phyloP scores from a whole-genome alignment of 2,329 filamentous ascomycete genomes.

The Lachnellula hyalina region DNA sequence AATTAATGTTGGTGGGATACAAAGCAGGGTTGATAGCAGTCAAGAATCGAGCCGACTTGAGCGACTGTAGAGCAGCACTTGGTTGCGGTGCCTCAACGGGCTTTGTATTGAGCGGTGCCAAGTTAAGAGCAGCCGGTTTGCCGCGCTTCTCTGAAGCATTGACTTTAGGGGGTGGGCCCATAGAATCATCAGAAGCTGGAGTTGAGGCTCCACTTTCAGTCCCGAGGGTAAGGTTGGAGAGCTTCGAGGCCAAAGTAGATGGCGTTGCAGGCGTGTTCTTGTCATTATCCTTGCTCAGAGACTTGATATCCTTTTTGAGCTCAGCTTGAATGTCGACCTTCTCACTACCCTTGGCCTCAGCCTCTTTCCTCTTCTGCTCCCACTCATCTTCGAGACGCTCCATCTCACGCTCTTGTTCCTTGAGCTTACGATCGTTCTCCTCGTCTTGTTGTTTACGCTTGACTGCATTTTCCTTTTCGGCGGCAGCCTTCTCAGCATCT shows the following conservation, averaged over 20 bases:
- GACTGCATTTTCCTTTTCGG: slow-evolving; percentile 39
- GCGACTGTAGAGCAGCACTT: slow-evolving; percentile 85
- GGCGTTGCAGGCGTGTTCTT: slow-evolving; percentile 26
- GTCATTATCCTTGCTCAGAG: slow-evolving; percentile 17
- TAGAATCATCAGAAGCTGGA: slow-evolving; percentile 40
- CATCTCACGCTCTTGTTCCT: slow-evolving; percentile 68
- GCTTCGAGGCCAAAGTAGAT: slow-evolving; percentile 37
- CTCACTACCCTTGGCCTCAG: slow-evolving; percentile 20
- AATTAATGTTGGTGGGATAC: slow-evolving; percentile 79
- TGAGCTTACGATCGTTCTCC: slow-evolving; percentile 60
- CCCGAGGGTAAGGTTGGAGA: slow-evolving; percentile 46
- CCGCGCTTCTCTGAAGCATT: slow-evolving; percentile 56
- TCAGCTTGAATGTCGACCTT: neutral
- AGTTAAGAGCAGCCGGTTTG: slow-evolving; percentile 85
- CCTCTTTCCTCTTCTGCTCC: slow-evolving; percentile 52
- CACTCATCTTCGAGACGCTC: slow-evolving; percentile 68
- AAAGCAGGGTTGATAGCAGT: slow-evolving; percentile 70
- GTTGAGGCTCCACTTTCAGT: slow-evolving; percentile 37
- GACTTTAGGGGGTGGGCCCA: slow-evolving; percentile 47
- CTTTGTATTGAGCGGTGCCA: slow-evolving; percentile 76
- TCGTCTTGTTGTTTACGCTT: slow-evolving; percentile 45
- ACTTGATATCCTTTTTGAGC: slow-evolving; percentile 10
- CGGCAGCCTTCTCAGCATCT: slow-evolving; percentile 33
- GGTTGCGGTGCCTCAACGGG: slow-evolving; percentile 86
- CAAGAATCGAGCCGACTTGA: slow-evolving; percentile 87